phyloP scores from a whole-genome alignment of 129 eudicot genomes.

The Chrysanthemum lavandulifolium region DNA sequence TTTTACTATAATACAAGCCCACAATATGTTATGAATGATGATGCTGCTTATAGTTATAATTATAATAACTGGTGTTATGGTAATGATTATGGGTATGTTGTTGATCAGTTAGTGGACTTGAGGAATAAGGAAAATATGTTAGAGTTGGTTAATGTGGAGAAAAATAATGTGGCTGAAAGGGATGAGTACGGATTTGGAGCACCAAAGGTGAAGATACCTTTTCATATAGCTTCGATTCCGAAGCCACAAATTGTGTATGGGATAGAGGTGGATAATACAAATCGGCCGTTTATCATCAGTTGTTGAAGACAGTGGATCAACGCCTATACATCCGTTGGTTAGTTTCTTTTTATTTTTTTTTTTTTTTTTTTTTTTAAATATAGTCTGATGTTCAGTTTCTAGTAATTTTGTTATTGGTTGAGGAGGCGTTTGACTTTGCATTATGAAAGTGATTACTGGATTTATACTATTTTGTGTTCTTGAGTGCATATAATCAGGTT shows the following conservation, averaged over 20 bases:
- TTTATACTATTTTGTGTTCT: too few relatives aligned
- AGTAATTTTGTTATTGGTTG: neutral
- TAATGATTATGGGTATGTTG: too few relatives aligned
- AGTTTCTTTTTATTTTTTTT: slow-evolving; percentile 9
- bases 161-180: slow-evolving; percentile 35
- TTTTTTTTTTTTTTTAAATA: neutral
- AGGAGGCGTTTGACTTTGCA: too few relatives aligned
- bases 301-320: slow-evolving; percentile 65
- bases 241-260: slow-evolving; percentile 85
- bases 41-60: too few relatives aligned
- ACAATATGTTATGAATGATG: too few relatives aligned
- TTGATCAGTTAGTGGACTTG: slow-evolving; percentile 57
- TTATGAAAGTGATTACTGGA: too few relatives aligned
- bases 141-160: slow-evolving; percentile 6
- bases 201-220: slow-evolving; percentile 62
- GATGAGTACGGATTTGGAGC: slow-evolving; percentile 32
- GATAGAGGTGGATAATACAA: slow-evolving; percentile 65
- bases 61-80: too few relatives aligned
- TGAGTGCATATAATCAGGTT: too few relatives aligned
- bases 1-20: too few relatives aligned
- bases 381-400: neutral
- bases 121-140: slow-evolving; percentile 24
- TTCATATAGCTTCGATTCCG: slow-evolving; percentile 62
- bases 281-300: slow-evolving; percentile 87
- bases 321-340: slow-evolving; percentile 78